Evolutionary conservation across 441 rosid species (phyloP), one percentile per base, ranked within the genome.

Genomic region (Populus hybrid): DNA sequence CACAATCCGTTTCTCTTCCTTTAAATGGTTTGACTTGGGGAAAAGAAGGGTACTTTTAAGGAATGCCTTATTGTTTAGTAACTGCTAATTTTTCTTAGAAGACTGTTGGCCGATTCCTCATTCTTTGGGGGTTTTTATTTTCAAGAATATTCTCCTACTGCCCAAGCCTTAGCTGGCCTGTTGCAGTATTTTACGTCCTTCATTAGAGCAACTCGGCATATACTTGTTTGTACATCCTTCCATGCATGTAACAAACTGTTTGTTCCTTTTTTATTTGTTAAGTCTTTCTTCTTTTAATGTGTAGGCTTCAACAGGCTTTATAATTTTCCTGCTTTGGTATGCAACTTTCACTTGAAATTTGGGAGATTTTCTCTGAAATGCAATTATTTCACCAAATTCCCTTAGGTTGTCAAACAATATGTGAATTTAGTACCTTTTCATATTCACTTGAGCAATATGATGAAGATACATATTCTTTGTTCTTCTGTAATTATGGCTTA

Each of bases 381-480:
- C 18, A 5, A 71, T 16, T 34, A 24, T 42, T 71, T 23, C 54
- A 34, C 72, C 12, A 35, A 23, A 71, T 71, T 20, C 16, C 28
- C 20, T 36, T 70, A 5, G 10, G 4, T 1, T 4, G 18, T 70
- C 61, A 21, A 30, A 40, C 61, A 54, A 54, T 54, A 54, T 16
- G 36, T 30, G 57, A 50, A 50, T 46, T 46, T 46, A 46, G 57
- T 46, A 46, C 57, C 57, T 61, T 46, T 8, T 9, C 21, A 73
- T 76, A 7, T 82, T 79, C 73, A 38, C 69, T 23, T 69, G 46
- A 64, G 69, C 76, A 65, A 26, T 66, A 40, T 35, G 71, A 67
- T 77, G 12, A 46, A 67, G 72, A 16, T 57, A 23, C 24, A 16
- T 20, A 57, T 57, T 68, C 32, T 21, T n/a, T 50, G 28, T 3